Percentiles rank a stretch among this genome's conserved stretches.
Conservation (phyloP, 768 basidiomycete species). For the Termitomyces sp. region DNA sequence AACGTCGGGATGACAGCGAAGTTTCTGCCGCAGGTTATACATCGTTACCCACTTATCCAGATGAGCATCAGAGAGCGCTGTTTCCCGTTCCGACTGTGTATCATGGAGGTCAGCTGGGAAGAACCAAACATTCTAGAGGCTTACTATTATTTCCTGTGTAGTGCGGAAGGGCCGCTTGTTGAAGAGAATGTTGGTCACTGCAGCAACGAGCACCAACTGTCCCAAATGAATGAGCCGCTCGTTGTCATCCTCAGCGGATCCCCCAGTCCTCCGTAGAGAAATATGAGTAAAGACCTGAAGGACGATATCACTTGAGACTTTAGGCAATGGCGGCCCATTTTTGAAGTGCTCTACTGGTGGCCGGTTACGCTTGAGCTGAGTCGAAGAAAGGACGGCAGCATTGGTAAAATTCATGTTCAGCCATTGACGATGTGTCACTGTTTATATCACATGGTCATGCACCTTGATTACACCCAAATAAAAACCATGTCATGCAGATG, state of each 20-base stretch:
- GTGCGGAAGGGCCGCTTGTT: constrained; percentile 43
- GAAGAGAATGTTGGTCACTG: constrained; percentile 42
- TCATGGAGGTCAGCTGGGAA: not conserved
- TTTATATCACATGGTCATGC: constrained; percentile 8
- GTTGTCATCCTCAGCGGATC: constrained; percentile 41
- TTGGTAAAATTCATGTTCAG: constrained; percentile 12
- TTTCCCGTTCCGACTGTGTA: constrained; percentile 23
- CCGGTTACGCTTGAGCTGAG: constrained; percentile 15
- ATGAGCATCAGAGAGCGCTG: constrained; percentile 34
- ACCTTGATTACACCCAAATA: not conserved
- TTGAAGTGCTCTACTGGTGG: constrained; percentile 4
- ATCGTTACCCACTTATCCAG: constrained; percentile 41
- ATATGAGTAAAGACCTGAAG: constrained; percentile 69
- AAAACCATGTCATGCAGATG: not conserved
- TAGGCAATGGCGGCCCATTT: constrained; percentile 38
- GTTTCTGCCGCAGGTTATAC: constrained; percentile 42
- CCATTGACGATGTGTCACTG: constrained; percentile 7
- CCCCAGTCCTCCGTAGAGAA: constrained; percentile 43
- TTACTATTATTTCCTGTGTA: constrained; percentile 45
- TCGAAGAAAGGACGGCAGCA: constrained; percentile 3
- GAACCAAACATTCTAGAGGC: not conserved
- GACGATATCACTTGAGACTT: constrained; percentile 42
- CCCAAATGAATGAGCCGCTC: constrained; percentile 53
- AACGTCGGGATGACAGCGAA: constrained; percentile 40
- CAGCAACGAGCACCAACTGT: constrained; percentile 37